A percentile compares a stretch with the other conserved stretches of the same genome.
phyloP scores from a whole-genome alignment of 208 protist genomes.

The Crithidia expoeki region DNA sequence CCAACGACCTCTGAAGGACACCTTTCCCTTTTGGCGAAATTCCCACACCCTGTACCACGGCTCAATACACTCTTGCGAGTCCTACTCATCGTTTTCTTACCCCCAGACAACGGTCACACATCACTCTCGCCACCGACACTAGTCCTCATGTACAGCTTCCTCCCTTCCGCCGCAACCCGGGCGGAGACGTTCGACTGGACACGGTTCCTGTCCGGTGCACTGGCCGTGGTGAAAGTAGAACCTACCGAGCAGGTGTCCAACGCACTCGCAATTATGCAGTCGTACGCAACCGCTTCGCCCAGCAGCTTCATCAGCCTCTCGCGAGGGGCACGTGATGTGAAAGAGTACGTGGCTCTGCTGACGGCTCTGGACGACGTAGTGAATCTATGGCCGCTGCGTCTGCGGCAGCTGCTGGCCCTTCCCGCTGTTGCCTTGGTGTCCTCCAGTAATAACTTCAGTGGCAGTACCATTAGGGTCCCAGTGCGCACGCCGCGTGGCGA shows the following conservation, averaged over 20 bases:
- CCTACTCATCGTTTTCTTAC: too few species aligned
- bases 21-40: too few species aligned
- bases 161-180: conserved; percentile 34
- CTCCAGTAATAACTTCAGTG: conserved; percentile 1
- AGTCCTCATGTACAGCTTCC: conserved; percentile 30
- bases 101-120: too few species aligned
- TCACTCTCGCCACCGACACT: background rate
- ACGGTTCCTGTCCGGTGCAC: conserved; percentile 32
- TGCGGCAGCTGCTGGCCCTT: conserved; percentile 38
- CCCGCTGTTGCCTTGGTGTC: conserved; percentile 27
- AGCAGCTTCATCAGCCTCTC: conserved; percentile 38
- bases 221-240: conserved; percentile 28
- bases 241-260: conserved; percentile 28
- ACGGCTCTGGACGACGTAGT: conserved; percentile 49
- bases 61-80: too few species aligned
- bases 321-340: conserved; percentile 35
- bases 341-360: conserved; percentile 48
- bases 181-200: conserved; percentile 49
- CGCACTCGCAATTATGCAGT: conserved; percentile 51
- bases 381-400: conserved; percentile 45
- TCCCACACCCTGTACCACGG: too few species aligned
- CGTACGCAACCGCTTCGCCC: conserved; percentile 44
- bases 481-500: conserved; percentile 44
- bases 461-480: conserved; percentile 13
- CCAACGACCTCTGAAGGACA: too few species aligned